Percentiles rank a stretch among this genome's conserved stretches.
phyloP scores from a whole-genome alignment of 1,284 basidiomycete genomes.

The Amylostereum areolatum region DNA sequence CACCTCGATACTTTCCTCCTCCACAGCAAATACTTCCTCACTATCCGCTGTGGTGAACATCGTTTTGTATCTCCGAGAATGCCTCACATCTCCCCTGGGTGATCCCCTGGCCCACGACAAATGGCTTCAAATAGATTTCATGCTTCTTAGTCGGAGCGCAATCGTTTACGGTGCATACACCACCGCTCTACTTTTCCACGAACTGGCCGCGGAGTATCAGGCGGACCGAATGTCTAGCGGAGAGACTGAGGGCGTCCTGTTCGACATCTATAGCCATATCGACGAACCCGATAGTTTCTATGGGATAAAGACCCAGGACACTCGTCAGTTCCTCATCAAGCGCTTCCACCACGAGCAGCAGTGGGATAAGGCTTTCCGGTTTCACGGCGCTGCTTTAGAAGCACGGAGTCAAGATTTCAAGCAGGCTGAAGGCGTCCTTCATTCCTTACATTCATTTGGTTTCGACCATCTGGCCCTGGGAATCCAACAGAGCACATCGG shows the following conservation, averaged over 20 bases:
- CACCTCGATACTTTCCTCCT: conserved; percentile 45
- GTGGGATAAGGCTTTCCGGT: conserved; percentile 87
- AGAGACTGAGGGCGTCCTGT: conserved; percentile 63
- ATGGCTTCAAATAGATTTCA: conserved; percentile 81
- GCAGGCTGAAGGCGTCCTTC: conserved; percentile 54
- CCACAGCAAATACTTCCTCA: conserved; percentile 37
- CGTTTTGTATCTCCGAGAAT: conserved; percentile 79
- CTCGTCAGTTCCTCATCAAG: conserved; percentile 72
- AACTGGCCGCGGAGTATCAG: conserved; percentile 63
- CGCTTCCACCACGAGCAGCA: conserved; percentile 90
- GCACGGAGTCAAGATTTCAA: conserved; percentile 34
- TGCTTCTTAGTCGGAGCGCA: conserved; percentile 70
- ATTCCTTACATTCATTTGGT: conserved; percentile 82
- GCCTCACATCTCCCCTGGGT: conserved; percentile 33
- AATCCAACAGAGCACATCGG: conserved; percentile 41
- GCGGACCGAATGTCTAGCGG: conserved; percentile 18
- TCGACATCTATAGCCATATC: conserved; percentile 90
- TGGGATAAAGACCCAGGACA: conserved; percentile 76
- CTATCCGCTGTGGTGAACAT: conserved; percentile 69
- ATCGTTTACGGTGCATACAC: conserved; percentile 80
- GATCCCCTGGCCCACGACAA: conserved; percentile 67
- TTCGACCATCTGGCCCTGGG: conserved; percentile 77
- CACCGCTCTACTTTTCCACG: conserved; percentile 86
- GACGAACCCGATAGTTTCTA: conserved; percentile 99
- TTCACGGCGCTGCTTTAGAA: conserved; percentile 83